Evolutionary conservation across 768 basidiomycete genomes (phyloP).

Genomic region (Lyophyllum semitale): DNA sequence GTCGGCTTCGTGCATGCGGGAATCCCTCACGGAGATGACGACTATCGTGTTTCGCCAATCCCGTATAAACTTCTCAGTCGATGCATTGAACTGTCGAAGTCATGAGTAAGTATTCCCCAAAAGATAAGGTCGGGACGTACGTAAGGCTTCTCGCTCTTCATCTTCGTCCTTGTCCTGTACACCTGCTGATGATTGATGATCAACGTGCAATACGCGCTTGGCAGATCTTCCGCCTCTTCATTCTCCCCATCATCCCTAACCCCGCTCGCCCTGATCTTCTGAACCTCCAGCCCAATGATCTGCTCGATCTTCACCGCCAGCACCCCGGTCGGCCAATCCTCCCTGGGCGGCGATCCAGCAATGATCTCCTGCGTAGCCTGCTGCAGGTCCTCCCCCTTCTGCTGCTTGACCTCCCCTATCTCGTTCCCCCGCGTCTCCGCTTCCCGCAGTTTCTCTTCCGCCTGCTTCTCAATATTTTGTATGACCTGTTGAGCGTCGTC

Average conservation of each 20-base stretch:
- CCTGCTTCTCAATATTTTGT: constrained; percentile 34
- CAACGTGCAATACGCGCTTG: constrained; percentile 60
- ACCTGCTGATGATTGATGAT: constrained; percentile 45
- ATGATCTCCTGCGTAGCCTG: constrained; percentile 42
- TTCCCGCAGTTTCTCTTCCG: constrained; percentile 54
- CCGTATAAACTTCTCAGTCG: constrained; percentile 69
- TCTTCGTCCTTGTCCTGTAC: constrained; percentile 47
- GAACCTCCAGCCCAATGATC: constrained; percentile 62
- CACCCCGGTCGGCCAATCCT: constrained; percentile 67
- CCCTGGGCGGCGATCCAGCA: constrained; percentile 51
- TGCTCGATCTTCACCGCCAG: constrained; percentile 66
- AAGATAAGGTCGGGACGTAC: constrained; percentile 27
- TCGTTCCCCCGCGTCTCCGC: constrained; percentile 23
- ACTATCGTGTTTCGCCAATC: constrained; percentile 63
- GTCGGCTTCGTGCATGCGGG: constrained; percentile 57
- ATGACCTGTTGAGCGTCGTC: constrained; percentile 39
- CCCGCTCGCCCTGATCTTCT: constrained; percentile 53
- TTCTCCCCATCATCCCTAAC: constrained; percentile 55
- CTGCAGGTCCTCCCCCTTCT: constrained; percentile 37
- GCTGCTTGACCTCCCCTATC: constrained; percentile 33
- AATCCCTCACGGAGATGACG: constrained; percentile 66
- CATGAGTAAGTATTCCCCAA: not conserved
- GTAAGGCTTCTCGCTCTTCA: constrained; percentile 46
- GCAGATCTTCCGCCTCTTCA: constrained; percentile 60
- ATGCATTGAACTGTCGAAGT: constrained; percentile 51